Evolutionary conservation across 345 rosid species (phyloP).

Genomic region (Populus simonii): DNA sequence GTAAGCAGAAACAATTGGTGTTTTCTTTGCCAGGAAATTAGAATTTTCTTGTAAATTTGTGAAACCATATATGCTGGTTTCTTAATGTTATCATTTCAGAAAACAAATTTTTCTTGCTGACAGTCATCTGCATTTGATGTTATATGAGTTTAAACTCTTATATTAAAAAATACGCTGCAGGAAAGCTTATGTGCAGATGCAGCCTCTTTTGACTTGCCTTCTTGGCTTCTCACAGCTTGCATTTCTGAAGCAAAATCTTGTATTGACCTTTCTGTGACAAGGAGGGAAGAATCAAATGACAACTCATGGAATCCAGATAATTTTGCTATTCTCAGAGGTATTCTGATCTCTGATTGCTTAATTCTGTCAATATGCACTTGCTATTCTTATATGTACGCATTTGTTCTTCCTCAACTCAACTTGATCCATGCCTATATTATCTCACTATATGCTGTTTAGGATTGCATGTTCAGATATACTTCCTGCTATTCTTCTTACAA

Average conservation of each 20-base stretch:
- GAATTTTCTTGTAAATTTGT: neutral
- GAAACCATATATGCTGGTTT: neutral
- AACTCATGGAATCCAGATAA: conserved; percentile 70
- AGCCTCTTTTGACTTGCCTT: conserved; percentile 87
- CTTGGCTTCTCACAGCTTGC: conserved; percentile 73
- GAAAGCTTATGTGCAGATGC: conserved; percentile 93
- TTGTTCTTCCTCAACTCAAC: neutral
- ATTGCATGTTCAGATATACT: conserved; percentile 7
- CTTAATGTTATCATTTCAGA: conserved; percentile 1
- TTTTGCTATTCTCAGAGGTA: conserved; percentile 93
- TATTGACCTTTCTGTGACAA: conserved; percentile 59
- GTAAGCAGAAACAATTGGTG: conserved; percentile 44
- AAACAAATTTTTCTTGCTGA: neutral
- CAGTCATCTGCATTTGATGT: neutral
- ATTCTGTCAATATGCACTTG: neutral
- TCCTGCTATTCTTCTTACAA: neutral
- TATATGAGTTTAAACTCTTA: conserved; percentile 12
- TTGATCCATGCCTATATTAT: neutral
- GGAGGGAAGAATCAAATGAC: conserved; percentile 65
- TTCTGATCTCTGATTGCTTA: neutral
- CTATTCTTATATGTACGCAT: neutral
- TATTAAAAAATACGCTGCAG: conserved; percentile 41
- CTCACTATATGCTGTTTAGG: conserved; percentile 5
- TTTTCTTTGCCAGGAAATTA: neutral
- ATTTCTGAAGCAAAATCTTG: conserved; percentile 86